phyloP scores from a whole-genome alignment of 768 basidiomycete species.

The Kwoniella bestiolae region DNA sequence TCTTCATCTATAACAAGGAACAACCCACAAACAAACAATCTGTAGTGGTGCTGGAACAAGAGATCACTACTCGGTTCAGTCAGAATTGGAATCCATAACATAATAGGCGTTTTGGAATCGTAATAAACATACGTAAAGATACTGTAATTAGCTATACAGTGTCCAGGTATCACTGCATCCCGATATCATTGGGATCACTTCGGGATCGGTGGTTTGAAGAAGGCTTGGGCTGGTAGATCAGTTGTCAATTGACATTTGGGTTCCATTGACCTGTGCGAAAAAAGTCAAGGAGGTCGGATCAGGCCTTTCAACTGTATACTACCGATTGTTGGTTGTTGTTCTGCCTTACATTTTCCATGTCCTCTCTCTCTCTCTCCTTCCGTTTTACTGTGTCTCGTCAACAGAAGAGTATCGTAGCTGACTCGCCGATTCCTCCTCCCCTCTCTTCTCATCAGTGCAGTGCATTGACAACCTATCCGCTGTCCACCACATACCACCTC shows the following conservation, averaged over 20 bases:
- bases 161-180: not conserved
- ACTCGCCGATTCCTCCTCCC: not conserved
- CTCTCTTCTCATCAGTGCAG: not conserved
- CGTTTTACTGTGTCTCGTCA: not conserved
- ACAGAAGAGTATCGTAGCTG: not conserved
- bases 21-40: not conserved
- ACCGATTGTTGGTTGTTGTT: too few species aligned
- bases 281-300: too few species aligned
- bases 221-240: constrained; percentile 16
- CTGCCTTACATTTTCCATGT: not conserved
- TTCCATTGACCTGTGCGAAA: too few species aligned
- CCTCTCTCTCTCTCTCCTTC: not conserved
- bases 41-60: not conserved
- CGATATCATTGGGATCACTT: not conserved
- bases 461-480: not conserved
- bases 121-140: not conserved
- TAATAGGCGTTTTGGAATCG: not conserved
- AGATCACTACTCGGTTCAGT: constrained; percentile 12
- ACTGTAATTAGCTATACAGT: too few species aligned
- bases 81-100: constrained; percentile 13
- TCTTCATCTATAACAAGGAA: not conserved
- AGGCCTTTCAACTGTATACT: too few species aligned
- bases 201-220: not conserved
- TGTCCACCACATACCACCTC: not conserved
- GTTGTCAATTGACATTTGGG: not conserved